Evolutionary conservation across 805 yeast species (phyloP).

Genomic region (Ogataea ganodermae): DNA sequence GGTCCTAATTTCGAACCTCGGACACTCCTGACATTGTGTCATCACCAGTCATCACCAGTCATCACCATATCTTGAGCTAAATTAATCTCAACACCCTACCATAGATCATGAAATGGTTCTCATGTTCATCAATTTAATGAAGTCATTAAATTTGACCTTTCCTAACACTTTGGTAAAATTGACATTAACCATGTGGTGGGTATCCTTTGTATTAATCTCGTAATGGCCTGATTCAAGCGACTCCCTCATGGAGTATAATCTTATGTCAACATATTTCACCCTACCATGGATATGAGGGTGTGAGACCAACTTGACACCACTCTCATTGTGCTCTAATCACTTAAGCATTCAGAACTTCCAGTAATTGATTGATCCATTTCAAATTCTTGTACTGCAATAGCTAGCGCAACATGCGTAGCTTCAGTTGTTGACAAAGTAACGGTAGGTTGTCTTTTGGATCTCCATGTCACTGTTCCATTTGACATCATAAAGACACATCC

Average conservation of each 20-base stretch:
- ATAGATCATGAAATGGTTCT: background rate
- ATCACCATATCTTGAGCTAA: too few relatives aligned
- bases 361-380: background rate
- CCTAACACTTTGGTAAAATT: background rate
- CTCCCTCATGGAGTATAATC: background rate
- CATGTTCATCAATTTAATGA: background rate
- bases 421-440: background rate
- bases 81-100: too few relatives aligned
- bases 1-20: too few relatives aligned
- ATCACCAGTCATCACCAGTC: too few relatives aligned
- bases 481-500: background rate
- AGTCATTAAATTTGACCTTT: background rate
- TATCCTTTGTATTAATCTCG: background rate
- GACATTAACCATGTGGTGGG: background rate
- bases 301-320: background rate
- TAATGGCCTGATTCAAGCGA: background rate
- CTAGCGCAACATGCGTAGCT: background rate
- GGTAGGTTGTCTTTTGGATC: background rate
- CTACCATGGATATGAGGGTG: background rate
- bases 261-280: background rate
- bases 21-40: too few relatives aligned
- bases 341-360: background rate
- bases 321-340: background rate
- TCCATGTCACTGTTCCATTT: background rate
- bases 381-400: background rate